A percentile compares a stretch with the other conserved stretches of the same genome.
Evolutionary conservation across 2,329 filamentous ascomycete genomes (phyloP).

Genomic region (Fusarium armeniacum): DNA sequence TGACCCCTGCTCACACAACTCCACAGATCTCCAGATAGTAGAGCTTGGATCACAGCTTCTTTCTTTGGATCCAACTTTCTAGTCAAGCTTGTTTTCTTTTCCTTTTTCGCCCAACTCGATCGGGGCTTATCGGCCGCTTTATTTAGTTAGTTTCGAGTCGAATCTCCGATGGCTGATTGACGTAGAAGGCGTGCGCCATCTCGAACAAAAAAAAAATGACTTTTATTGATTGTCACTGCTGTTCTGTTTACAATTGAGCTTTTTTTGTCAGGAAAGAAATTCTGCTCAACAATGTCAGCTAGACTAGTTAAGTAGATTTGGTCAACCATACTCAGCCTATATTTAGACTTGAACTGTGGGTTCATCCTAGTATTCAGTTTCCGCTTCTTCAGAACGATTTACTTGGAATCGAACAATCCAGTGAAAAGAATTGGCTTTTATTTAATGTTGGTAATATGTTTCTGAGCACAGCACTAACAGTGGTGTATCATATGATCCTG

Average conservation of each 20-base stretch:
- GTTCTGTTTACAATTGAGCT: background rate
- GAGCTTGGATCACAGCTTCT: conserved; percentile 33
- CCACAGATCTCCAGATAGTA: conserved; percentile 30
- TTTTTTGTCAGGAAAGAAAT: background rate
- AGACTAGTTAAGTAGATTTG: background rate
- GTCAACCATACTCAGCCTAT: background rate
- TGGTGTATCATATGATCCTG: background rate
- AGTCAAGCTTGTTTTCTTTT: conserved; percentile 43
- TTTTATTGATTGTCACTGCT: background rate
- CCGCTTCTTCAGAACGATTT: background rate
- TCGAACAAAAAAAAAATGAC: background rate
- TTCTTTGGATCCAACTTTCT: conserved; percentile 11
- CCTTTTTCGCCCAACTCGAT: conserved; percentile 38
- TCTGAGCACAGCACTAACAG: background rate
- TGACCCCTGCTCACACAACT: conserved; percentile 34
- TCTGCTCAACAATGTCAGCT: background rate
- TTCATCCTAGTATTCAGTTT: background rate
- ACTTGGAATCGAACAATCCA: background rate
- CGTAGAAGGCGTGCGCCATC: conserved; percentile 19
- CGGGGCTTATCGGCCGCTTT: conserved; percentile 34
- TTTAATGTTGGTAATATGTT: conserved; percentile 21
- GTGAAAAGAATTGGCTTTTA: conserved; percentile 10
- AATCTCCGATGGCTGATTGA: conserved; percentile 8
- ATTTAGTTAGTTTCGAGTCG: conserved; percentile 18
- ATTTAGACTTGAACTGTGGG: background rate